Conservation (phyloP, 2,329 filamentous ascomycete genomes). For the Colletotrichum graminicola region DNA sequence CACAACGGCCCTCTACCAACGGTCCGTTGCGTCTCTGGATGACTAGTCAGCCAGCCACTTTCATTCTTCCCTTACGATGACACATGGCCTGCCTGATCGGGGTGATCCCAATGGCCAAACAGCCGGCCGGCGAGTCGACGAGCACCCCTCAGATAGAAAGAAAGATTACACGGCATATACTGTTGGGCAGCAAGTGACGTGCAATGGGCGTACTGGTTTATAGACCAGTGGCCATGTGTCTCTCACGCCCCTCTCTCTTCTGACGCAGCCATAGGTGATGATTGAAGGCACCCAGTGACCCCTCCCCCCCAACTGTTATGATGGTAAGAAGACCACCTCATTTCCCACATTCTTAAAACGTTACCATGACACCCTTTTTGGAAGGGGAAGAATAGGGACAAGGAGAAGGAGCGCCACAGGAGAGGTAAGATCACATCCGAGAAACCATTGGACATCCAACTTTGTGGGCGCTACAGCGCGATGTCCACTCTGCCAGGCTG, state of each 20-base stretch:
- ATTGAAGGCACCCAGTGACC: neutral
- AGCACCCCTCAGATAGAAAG: neutral
- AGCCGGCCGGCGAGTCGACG: neutral
- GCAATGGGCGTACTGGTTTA: neutral
- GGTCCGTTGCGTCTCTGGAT: neutral
- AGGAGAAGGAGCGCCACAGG: neutral
- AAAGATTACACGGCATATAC: neutral
- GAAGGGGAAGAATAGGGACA: too few species aligned
- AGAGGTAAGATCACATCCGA: neutral
- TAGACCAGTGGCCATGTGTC: neutral
- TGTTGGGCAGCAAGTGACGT: neutral
- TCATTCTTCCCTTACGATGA: neutral
- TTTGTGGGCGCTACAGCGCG: too few species aligned
- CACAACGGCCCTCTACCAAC: slow-evolving; percentile 6
- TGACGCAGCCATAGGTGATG: neutral
- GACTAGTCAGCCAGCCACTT: neutral
- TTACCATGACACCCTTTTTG: neutral
- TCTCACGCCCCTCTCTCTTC: neutral
- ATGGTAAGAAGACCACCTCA: neutral
- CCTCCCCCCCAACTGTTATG: neutral
- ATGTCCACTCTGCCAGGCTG: neutral
- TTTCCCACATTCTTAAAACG: neutral
- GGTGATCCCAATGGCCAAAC: neutral
- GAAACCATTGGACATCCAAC: neutral
- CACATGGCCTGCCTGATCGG: neutral